Evolutionary conservation across 345 rosid species (phyloP).

Genomic region (Rhodomyrtus tomentosa): DNA sequence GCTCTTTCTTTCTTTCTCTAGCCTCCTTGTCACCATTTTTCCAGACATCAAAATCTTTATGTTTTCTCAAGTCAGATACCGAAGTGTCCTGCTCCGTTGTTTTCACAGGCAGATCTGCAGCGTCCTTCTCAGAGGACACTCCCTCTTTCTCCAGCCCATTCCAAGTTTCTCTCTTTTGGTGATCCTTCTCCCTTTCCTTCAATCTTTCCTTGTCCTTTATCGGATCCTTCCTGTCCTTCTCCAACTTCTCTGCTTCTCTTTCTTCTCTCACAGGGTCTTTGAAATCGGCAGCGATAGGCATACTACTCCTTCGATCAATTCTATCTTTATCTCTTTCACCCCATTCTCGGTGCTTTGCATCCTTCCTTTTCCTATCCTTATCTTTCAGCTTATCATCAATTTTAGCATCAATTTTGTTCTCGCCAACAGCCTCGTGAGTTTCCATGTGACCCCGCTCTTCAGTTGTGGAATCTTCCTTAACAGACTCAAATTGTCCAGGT

Average conservation of each 20-base stretch:
- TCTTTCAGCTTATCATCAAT: slow-evolving; percentile 86
- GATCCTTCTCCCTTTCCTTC: slow-evolving; percentile 74
- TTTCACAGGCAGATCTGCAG: slow-evolving; percentile 55
- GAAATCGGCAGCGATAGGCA: slow-evolving; percentile 39
- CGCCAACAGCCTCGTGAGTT: slow-evolving; percentile 74
- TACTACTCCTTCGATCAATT: slow-evolving; percentile 56
- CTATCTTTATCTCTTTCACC: slow-evolving; percentile 89
- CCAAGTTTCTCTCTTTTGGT: slow-evolving; percentile 55
- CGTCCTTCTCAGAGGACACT: slow-evolving; percentile 46
- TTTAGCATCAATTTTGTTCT: slow-evolving; percentile 69
- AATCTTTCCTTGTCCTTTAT: slow-evolving; percentile 65
- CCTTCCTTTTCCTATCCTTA: slow-evolving; percentile 88
- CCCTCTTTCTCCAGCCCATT: slow-evolving; percentile 59
- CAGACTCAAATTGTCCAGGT: slow-evolving; percentile 42
- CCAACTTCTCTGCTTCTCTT: slow-evolving; percentile 81
- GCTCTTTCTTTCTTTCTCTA: slow-evolving; percentile 79
- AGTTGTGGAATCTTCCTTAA: slow-evolving; percentile 41
- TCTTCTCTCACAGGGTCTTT: slow-evolving; percentile 72
- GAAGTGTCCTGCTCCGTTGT: slow-evolving; percentile 46
- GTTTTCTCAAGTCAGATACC: slow-evolving; percentile 56
- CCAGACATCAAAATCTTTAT: slow-evolving; percentile 56
- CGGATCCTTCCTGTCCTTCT: slow-evolving; percentile 73
- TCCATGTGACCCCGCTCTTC: slow-evolving; percentile 51
- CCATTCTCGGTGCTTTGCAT: slow-evolving; percentile 71
- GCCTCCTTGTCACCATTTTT: slow-evolving; percentile 62